These are phyloP conservation scores for Persicaria tinctoria DNA, from an alignment of 148 eudicot genomes.

Conservation along the genomic window DNA sequence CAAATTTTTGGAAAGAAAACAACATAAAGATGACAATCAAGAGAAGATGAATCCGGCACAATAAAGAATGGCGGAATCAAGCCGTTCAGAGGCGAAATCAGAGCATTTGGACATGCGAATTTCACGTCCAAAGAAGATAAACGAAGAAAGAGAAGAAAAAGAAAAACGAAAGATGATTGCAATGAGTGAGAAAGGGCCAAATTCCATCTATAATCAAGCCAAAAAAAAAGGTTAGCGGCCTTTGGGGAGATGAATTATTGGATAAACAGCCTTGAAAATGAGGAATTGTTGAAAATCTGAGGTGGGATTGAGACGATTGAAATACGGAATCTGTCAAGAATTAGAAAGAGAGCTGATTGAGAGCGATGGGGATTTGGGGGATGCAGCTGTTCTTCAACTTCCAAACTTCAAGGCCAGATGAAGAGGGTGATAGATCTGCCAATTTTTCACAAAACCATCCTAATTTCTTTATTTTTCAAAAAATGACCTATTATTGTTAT, in stretches of 20 bases:
- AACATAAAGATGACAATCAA: neutral
- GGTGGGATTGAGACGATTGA: constrained; percentile 2
- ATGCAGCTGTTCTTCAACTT: neutral
- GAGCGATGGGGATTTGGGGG: neutral
- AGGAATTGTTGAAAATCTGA: neutral
- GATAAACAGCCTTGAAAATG: neutral
- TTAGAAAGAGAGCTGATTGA: neutral
- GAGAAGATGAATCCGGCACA: neutral
- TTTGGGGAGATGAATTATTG: neutral
- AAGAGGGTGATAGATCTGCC: neutral
- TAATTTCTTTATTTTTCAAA: too few species aligned
- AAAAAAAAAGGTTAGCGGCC: neutral
- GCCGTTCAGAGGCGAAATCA: neutral
- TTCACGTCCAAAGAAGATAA: neutral
- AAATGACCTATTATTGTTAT: too few species aligned
- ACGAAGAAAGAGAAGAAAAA: neutral
- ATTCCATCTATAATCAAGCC: neutral
- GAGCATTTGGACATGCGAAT: neutral
- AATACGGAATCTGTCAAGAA: neutral
- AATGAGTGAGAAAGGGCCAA: neutral
- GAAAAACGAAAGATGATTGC: neutral
- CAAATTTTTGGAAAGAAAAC: neutral
- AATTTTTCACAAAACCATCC: too few species aligned
- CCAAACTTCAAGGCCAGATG: neutral
- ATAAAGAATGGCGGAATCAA: neutral